Percentiles rank a stretch among this genome's conserved stretches.
These are phyloP conservation scores for Chaetomiaceae sp. DNA, from an alignment of 2,329 filamentous ascomycete species.

Conservation along the genomic window DNA sequence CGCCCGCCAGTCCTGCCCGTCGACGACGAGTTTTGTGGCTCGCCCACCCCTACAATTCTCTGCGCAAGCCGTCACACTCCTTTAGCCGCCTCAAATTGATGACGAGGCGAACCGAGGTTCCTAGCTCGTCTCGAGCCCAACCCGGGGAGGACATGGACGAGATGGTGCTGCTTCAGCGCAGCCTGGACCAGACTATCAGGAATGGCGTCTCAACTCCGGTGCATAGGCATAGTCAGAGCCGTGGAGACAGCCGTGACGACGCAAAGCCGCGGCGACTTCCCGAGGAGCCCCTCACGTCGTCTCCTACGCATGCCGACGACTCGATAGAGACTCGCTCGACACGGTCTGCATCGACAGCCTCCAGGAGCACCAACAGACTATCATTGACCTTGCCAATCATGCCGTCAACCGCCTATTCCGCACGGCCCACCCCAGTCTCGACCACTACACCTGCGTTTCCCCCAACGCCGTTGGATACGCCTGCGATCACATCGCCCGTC, in stretches of 20 bases:
- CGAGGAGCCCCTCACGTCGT: slow-evolving; percentile 33
- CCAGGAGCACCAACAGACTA: slow-evolving; percentile 51
- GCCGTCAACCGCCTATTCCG: slow-evolving; percentile 45
- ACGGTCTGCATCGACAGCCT: slow-evolving; percentile 48
- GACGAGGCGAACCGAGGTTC: slow-evolving; percentile 8
- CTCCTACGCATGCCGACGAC: slow-evolving; percentile 32
- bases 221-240: slow-evolving; percentile 8
- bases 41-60: slow-evolving; percentile 17
- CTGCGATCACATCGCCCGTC: slow-evolving; percentile 38
- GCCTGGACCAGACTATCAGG: slow-evolving; percentile 22
- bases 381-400: slow-evolving; percentile 58
- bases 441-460: slow-evolving; percentile 39
- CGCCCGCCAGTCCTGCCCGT: slow-evolving; percentile 17
- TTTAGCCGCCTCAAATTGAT: not conserved
- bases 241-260: slow-evolving; percentile 14
- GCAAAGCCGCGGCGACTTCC: slow-evolving; percentile 27
- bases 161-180: slow-evolving; percentile 21
- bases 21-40: slow-evolving; percentile 22
- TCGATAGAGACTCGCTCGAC: slow-evolving; percentile 39
- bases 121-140: not conserved
- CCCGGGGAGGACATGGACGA: slow-evolving; percentile 17
- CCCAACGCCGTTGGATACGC: slow-evolving; percentile 44
- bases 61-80: slow-evolving; percentile 22
- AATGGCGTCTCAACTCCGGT: slow-evolving; percentile 13
- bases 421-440: slow-evolving; percentile 45